A percentile compares a stretch with the other conserved stretches of the same genome.
Evolutionary conservation across 306 rosid species (phyloP).

Genomic region (Corylus americana): DNA sequence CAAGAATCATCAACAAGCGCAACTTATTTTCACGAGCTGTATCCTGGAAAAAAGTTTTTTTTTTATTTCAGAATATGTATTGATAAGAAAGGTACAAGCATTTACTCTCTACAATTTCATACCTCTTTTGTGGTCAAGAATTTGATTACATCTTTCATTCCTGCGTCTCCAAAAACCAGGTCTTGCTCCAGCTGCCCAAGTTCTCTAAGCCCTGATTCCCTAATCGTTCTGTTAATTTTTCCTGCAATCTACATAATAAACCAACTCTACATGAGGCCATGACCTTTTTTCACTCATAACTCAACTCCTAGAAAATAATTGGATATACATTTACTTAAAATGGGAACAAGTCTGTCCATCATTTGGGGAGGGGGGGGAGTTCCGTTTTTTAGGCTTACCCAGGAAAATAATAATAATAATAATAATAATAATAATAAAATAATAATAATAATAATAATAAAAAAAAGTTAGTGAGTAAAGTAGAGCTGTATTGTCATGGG

Average conservation of each 20-base stretch:
- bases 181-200: conserved; percentile 90
- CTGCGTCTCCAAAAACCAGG: conserved; percentile 95
- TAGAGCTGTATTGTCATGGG: background rate
- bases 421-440: too few relatives aligned
- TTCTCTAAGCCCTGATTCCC: conserved; percentile 76
- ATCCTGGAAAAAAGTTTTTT: conserved; percentile 62
- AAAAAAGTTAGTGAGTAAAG: background rate
- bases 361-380: too few relatives aligned
- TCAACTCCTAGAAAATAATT: conserved; percentile 15
- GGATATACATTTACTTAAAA: background rate
- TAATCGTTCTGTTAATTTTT: conserved; percentile 68
- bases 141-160: conserved; percentile 85
- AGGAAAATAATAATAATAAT: too few relatives aligned
- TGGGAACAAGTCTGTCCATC: background rate
- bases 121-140: conserved; percentile 70
- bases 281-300: conserved; percentile 12
- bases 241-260: conserved; percentile 74
- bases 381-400: too few relatives aligned
- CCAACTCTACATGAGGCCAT: conserved; percentile 22
- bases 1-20: conserved; percentile 94
- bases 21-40: conserved; percentile 77
- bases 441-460: too few relatives aligned
- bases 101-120: conserved; percentile 27
- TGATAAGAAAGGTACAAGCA: background rate
- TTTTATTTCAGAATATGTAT: conserved; percentile 5